Evolutionary conservation across 768 basidiomycete genomes (phyloP), one percentile per base, ranked within the genome.

Genomic region (Phaffia tasmanica): DNA sequence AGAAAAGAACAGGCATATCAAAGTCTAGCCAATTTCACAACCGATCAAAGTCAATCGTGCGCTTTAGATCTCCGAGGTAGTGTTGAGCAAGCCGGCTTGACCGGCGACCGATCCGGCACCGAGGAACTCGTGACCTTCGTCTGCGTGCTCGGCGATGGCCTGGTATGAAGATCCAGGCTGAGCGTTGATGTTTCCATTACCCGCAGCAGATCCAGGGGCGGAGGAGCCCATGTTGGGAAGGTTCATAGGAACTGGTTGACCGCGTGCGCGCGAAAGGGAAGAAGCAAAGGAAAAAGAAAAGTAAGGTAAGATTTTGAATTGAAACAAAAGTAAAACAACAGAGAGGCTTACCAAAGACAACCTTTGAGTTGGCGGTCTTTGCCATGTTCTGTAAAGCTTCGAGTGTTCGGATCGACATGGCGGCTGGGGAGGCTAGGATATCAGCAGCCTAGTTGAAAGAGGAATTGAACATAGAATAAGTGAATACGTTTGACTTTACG

Each of bases 331-430:
- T 14, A 2, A 21, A 3, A 53, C 32, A 62, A 57, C 0, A 70
- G 62, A 42, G 50, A 53, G 89, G 91, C 91, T 16, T 88, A 89
- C 35, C 92, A 72, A 97, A 95, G 65, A 98, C 82, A 71, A 94
- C 90, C 77, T 98, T 98, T 81, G 82, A 85, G 71, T 81, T 81
- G n/a, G 87, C 84, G 19, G 83, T 84, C 77, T 88, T 87, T 57
- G 93, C 88, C 93, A 98, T 98, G 73, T 84, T 82, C 81, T 95
- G 91, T 70, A 97, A 82, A 57, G 92, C 89, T 77, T 99, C 94
- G 70, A 98, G 83, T 75, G 97, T 94, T 68, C 94, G 82, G 75
- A 97, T 97, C 77, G 95, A 92, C 91, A 97, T 95, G 63, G 94
- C 94, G 25, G 94, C 93, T 11, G 91, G 91, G 15, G 86, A 88